Conservation (phyloP, 2,329 filamentous ascomycete genomes). For the Fusarium guadeloupense region DNA sequence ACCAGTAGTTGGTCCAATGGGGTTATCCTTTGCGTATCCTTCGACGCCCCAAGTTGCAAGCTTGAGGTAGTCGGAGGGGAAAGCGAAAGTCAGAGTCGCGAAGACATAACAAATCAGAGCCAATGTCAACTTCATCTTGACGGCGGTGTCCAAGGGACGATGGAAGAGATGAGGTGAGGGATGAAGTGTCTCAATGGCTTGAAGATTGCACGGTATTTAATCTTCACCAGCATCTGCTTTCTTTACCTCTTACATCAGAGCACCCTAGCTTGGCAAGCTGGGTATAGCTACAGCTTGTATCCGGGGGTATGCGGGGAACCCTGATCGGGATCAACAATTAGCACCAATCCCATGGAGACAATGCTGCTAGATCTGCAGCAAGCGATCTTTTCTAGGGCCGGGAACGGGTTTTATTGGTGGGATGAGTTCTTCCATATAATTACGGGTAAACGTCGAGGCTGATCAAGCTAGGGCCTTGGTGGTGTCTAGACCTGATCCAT, state of each 20-base stretch:
- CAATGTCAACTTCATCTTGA: constrained; percentile 30
- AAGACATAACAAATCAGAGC: constrained; percentile 21
- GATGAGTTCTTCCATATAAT: not conserved
- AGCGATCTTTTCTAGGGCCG: not conserved
- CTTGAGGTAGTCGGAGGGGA: constrained; percentile 31
- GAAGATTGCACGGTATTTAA: too few species aligned
- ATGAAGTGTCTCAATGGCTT: not conserved
- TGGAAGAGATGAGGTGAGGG: not conserved
- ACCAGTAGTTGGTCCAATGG: constrained; percentile 51
- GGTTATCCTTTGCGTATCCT: constrained; percentile 48
- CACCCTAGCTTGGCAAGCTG: constrained; percentile 9
- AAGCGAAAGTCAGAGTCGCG: constrained; percentile 18
- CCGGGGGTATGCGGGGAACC: constrained; percentile 29
- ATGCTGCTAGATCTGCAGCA: not conserved
- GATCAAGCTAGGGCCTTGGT: not conserved
- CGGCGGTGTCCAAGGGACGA: not conserved
- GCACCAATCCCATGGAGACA: constrained; percentile 29
- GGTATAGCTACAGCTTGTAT: not conserved
- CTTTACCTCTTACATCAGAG: not conserved
- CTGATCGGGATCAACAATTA: constrained; percentile 21
- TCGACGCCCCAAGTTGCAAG: constrained; percentile 39
- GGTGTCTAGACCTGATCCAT: not conserved
- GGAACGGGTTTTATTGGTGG: not conserved
- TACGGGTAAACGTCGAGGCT: constrained; percentile 19
- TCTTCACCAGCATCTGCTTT: not conserved